Percentiles rank a stretch among this genome's conserved stretches.
phyloP scores from a whole-genome alignment of 2,329 filamentous ascomycete genomes.

The Macrophomina pseudophaseolina region DNA sequence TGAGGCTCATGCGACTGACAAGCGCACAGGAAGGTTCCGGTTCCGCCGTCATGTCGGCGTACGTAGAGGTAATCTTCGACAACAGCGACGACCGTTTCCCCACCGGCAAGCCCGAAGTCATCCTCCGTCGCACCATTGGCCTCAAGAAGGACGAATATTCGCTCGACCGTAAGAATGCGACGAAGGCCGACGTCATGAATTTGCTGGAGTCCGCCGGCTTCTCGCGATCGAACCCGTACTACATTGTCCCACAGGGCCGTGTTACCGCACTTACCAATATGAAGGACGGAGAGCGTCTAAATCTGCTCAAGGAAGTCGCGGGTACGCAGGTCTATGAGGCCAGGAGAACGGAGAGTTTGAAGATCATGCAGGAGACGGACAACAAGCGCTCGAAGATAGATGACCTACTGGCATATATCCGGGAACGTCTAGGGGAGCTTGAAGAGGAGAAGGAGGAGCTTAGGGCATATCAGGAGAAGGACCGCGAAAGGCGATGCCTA shows the following conservation, averaged over 20 bases:
- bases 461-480: conserved; percentile 91
- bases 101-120: conserved; percentile 87
- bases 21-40: conserved; percentile 79
- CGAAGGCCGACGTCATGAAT: conserved; percentile 92
- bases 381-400: conserved; percentile 96
- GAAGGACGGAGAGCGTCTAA: conserved; percentile 92
- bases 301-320: conserved; percentile 94
- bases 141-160: conserved; percentile 99
- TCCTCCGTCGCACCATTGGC: conserved; percentile 91
- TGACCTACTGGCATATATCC: conserved; percentile 87
- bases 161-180: conserved; percentile 94
- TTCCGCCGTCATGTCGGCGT: conserved; percentile 98
- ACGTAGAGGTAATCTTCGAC: conserved; percentile 98
- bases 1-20: neutral
- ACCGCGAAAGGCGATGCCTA: conserved; percentile 86
- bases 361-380: conserved; percentile 96
- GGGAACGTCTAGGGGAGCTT: conserved; percentile 83
- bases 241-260: conserved; percentile 96
- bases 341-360: conserved; percentile 85
- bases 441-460: conserved; percentile 98
- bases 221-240: conserved; percentile 96
- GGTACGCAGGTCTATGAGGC: conserved; percentile 97
- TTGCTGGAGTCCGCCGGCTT: conserved; percentile 95
- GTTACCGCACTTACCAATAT: conserved; percentile 97
- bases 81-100: conserved; percentile 96